These are phyloP conservation scores for Lachnellula hyalina DNA, from an alignment of 2,329 filamentous ascomycete species.

Conservation along the genomic window DNA sequence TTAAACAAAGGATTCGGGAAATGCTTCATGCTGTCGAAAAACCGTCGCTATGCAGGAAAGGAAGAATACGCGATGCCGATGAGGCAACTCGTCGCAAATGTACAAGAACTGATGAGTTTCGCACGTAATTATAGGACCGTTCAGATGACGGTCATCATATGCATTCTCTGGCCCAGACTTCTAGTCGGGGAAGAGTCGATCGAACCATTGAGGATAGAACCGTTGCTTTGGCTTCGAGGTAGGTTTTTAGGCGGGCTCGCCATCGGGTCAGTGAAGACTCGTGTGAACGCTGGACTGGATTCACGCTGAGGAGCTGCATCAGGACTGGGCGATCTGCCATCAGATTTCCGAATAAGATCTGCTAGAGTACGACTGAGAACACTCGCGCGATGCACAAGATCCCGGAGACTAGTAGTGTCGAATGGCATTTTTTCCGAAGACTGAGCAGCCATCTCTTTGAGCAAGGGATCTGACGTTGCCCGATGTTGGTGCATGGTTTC, in stretches of 20 bases:
- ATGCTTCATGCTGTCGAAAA: conserved; percentile 24
- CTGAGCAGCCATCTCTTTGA: conserved; percentile 25
- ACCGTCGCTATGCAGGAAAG: conserved; percentile 38
- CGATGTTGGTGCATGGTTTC: conserved; percentile 56
- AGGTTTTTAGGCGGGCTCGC: conserved; percentile 49
- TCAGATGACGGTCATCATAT: conserved; percentile 58
- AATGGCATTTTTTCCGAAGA: conserved; percentile 53
- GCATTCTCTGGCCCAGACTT: conserved; percentile 49
- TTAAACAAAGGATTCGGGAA: conserved; percentile 16
- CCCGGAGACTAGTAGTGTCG: conserved; percentile 63
- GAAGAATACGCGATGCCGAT: conserved; percentile 20
- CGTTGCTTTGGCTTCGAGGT: conserved; percentile 49
- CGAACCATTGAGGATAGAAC: conserved; percentile 46
- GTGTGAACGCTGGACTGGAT: conserved; percentile 62
- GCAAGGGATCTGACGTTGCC: conserved; percentile 37
- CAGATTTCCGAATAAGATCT: conserved; percentile 53
- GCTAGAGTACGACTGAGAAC: conserved; percentile 55
- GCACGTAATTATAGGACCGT: conserved; percentile 7
- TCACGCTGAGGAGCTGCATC: conserved; percentile 45
- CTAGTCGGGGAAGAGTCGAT: conserved; percentile 49
- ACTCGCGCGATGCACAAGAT: conserved; percentile 57
- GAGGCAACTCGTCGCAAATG: conserved; percentile 14
- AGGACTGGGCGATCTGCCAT: conserved; percentile 53
- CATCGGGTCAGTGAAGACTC: conserved; percentile 59
- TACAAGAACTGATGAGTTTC: conserved; percentile 22